Conservation (phyloP, 2,329 filamentous ascomycete species). For the Trichoderma sp. region DNA sequence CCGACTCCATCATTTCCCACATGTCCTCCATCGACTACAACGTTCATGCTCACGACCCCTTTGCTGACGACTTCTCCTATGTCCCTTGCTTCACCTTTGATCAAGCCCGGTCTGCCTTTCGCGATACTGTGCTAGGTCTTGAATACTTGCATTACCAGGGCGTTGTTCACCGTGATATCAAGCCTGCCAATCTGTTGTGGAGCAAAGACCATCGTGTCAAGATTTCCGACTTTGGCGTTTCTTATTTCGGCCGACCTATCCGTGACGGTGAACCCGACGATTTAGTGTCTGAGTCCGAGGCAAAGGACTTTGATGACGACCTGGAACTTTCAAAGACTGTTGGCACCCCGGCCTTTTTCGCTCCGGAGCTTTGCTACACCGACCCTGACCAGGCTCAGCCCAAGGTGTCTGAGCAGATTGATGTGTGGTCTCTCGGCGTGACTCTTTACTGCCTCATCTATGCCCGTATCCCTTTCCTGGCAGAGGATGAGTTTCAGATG, state of each 20-base stretch:
- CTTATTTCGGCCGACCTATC: conserved; percentile 88
- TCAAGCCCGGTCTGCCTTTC: conserved; percentile 79
- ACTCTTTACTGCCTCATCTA: conserved; percentile 95
- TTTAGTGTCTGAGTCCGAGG: conserved; percentile 75
- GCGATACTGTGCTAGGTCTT: conserved; percentile 88
- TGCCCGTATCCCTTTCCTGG: conserved; percentile 89
- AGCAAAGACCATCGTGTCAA: conserved; percentile 85
- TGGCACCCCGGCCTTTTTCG: conserved; percentile 95
- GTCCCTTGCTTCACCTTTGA: conserved; percentile 90
- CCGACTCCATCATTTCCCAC: conserved; percentile 72
- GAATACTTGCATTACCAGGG: conserved; percentile 92
- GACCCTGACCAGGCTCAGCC: conserved; percentile 69
- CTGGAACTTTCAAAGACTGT: conserved; percentile 98
- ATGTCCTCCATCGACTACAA: conserved; percentile 67
- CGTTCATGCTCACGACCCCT: conserved; percentile 60
- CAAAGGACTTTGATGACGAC: conserved; percentile 85
- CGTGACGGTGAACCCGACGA: conserved; percentile 80
- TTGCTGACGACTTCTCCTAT: conserved; percentile 87
- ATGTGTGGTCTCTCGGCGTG: conserved; percentile 95
- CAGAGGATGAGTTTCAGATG: conserved; percentile 87
- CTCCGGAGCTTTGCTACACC: conserved; percentile 92
- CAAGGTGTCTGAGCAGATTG: conserved; percentile 88
- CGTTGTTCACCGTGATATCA: conserved; percentile 82
- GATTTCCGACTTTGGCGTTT: conserved; percentile 98
- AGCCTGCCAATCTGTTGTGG: conserved; percentile 87